Base-by-base conservation (phyloP, 257 asterid species). In the Gentiana straminea region DNA sequence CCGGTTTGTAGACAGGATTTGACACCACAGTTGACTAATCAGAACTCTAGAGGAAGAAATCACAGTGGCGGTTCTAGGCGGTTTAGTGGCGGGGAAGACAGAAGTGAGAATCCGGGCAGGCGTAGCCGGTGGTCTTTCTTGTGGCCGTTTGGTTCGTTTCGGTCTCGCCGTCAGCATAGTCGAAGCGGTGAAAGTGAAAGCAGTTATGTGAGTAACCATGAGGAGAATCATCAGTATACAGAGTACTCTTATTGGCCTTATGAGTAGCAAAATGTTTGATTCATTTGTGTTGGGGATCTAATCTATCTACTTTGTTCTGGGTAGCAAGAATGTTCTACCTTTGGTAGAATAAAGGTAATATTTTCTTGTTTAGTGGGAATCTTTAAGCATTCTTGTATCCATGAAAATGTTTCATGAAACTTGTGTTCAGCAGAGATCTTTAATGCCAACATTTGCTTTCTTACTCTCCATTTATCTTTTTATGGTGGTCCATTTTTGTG, bases 1-100 rank as follows among this genome's bases (percentile, higher is more conserved):
- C 97, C 97, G 4, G 94, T 90, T 60, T 90, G 97, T 72, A 78
- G 97, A 2, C 70, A 76, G 57, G 96, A 81, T 78, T 55, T 90
- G 34, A 50, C 63, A 43, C 37, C 70, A 3, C 72, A 65, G 64
- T 56, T 55, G 24, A 55, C 13, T 48, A 38, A 63, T 52, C 72
- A 60, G 51, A 77, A 59, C 65, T 55, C 72, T n/a, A 72, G 86
- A 63, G 78, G 68, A 53, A 74, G 64, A 39, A 77, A 15, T 41
- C 65, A 78, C 41, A 81, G 78, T 74, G 60, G 81, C 68, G 80
- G 80, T 35, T 66, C 79, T 68, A 72, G 84, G 66, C 46, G 46
- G 8, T 55, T 57, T 44, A 46, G 66, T 58, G 70, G 77, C 47
- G 63, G 83, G 71, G 83, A 69, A 35, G 71, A 64, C 58, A 57